A percentile compares a stretch with the other conserved stretches of the same genome.
Conservation (phyloP, 495 filamentous ascomycete species). For the Penicillium steckii region DNA sequence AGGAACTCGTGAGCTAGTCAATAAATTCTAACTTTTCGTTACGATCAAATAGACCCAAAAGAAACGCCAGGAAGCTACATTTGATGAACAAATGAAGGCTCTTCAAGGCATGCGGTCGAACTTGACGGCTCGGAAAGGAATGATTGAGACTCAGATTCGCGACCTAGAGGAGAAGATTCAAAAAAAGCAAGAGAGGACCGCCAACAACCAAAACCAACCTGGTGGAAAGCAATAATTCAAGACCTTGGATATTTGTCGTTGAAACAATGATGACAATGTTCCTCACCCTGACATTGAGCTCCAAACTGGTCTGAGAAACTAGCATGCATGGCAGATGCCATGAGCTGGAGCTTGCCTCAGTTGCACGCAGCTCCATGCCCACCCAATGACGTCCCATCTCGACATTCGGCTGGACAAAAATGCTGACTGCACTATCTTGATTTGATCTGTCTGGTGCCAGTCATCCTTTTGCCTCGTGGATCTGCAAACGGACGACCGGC, state of each 20-base stretch:
- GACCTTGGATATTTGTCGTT: background rate
- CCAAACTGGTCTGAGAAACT: no score
- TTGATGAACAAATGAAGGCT: conserved; percentile 51
- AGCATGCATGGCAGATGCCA: no score
- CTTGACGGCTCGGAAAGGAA: conserved; percentile 48
- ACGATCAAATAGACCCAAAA: conserved; percentile 31
- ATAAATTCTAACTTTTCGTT: background rate
- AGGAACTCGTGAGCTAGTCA: background rate
- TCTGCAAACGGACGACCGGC: no score
- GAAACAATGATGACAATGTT: background rate
- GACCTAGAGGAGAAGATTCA: conserved; percentile 48
- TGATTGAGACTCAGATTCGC: conserved; percentile 57
- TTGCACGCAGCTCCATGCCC: background rate
- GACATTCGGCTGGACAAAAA: background rate
- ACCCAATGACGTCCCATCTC: background rate
- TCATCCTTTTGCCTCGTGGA: background rate
- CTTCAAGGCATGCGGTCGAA: conserved; percentile 48
- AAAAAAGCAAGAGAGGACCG: conserved; percentile 33
- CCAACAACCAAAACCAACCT: conserved; percentile 20
- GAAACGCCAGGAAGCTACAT: conserved; percentile 46
- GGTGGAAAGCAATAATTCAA: conserved; percentile 8
- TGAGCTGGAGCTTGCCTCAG: no score
- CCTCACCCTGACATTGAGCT: background rate
- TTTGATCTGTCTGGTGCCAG: background rate
- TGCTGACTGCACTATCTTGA: background rate